A percentile compares a stretch with the other conserved stretches of the same genome.
These are phyloP conservation scores for Wallacemonas sp. DNA, from an alignment of 208 protist genomes.

Conservation along the genomic window DNA sequence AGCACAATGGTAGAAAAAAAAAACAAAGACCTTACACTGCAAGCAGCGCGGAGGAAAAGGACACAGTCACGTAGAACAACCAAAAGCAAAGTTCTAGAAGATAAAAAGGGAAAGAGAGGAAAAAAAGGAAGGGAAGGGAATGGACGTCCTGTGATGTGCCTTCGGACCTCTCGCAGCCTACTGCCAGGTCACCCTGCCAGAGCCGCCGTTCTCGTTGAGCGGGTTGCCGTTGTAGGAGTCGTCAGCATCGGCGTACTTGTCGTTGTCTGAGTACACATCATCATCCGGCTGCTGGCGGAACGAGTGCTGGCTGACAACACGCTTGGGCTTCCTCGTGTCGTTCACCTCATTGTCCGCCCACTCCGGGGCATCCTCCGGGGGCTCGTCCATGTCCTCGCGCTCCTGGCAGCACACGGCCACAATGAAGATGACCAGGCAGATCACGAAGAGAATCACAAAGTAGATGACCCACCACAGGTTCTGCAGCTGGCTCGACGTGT, in stretches of 20 bases:
- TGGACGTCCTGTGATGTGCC: not conserved
- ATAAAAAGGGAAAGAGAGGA: conserved; percentile 20
- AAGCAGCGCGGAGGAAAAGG: not conserved
- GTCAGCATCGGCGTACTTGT: conserved; percentile 12
- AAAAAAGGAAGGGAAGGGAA: conserved; percentile 5
- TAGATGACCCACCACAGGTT: conserved; percentile 41
- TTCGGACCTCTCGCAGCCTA: not conserved
- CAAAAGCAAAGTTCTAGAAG: too few relatives aligned
- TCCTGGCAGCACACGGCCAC: conserved; percentile 41
- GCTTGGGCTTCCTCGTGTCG: conserved; percentile 23
- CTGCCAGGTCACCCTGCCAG: conserved; percentile 4
- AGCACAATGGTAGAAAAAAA: conserved; percentile 5
- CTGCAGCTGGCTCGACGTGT: conserved; percentile 25
- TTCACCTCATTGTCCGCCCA: conserved; percentile 39
- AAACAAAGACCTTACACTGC: conserved; percentile 3
- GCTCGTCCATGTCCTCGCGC: conserved; percentile 54
- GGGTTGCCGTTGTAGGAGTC: not conserved
- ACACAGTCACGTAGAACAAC: too few relatives aligned
- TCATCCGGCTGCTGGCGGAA: conserved; percentile 25
- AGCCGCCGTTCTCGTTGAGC: not conserved
- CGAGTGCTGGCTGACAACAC: conserved; percentile 36
- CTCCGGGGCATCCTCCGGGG: conserved; percentile 48
- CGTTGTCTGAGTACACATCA: not conserved
- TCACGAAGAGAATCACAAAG: conserved; percentile 30
- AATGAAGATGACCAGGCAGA: conserved; percentile 31